Conservation (phyloP, 2,329 filamentous ascomycete genomes). For the Botryotinia calthae region DNA sequence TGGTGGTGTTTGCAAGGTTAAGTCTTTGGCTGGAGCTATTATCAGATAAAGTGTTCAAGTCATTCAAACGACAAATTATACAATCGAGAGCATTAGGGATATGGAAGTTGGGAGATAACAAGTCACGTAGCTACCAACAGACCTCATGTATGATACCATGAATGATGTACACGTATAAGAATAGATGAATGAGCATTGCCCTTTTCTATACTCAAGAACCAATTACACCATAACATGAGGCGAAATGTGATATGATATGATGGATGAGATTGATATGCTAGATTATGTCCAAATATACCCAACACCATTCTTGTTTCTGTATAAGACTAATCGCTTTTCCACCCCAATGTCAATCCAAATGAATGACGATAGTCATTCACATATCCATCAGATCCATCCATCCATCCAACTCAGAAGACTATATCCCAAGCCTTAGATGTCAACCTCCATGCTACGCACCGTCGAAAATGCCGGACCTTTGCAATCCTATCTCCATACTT, state of each 20-base stretch:
- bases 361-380: neutral
- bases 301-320: neutral
- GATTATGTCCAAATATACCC: neutral
- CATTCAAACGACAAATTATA: neutral
- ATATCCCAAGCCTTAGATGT: neutral
- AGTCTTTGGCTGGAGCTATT: constrained; percentile 73
- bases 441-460: neutral
- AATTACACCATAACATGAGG: neutral
- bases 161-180: neutral
- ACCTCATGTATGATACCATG: neutral
- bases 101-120: neutral
- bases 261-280: neutral
- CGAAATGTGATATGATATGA: neutral
- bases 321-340: neutral
- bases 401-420: neutral
- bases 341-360: neutral
- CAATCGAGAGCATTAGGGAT: neutral
- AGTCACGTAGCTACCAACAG: neutral
- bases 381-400: neutral
- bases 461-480: neutral
- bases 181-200: constrained; percentile 1
- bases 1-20: constrained; percentile 80
- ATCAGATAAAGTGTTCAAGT: constrained; percentile 61
- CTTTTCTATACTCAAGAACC: neutral
- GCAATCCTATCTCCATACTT: neutral